phyloP scores from a whole-genome alignment of 148 eudicot genomes.

The Fagopyrum tataricum region DNA sequence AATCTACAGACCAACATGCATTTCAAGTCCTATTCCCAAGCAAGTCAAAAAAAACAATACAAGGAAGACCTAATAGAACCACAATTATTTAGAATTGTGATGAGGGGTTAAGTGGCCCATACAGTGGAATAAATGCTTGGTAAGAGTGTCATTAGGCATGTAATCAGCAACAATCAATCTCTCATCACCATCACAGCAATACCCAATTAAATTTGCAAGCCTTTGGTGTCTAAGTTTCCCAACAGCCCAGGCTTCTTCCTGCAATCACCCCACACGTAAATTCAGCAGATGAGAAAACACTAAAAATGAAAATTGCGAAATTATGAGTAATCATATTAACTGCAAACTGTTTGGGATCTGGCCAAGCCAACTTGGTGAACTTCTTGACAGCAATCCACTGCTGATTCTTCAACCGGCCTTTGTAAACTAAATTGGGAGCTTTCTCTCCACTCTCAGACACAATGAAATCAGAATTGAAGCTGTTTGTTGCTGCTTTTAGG shows the following conservation, averaged over 20 bases:
- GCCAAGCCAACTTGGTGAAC: constrained; percentile 78
- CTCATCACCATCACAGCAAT: constrained; percentile 92
- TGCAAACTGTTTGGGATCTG: constrained; percentile 80
- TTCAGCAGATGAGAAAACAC: constrained; percentile 5
- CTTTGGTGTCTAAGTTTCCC: constrained; percentile 65
- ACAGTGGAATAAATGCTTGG: constrained; percentile 96
- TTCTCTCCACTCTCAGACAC: constrained; percentile 78
- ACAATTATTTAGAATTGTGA: background rate
- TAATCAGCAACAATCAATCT: constrained; percentile 90
- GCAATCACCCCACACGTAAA: constrained; percentile 10
- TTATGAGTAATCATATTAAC: constrained; percentile 23
- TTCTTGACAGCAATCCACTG: constrained; percentile 82
- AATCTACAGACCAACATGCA: background rate
- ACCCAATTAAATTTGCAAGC: constrained; percentile 88
- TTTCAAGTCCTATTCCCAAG: background rate
- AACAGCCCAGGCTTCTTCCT: constrained; percentile 95
- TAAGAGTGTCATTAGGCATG: constrained; percentile 95
- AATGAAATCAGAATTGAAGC: constrained; percentile 54
- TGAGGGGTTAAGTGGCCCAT: constrained; percentile 15
- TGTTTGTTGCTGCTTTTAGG: constrained; percentile 64
- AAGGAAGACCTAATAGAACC: too few species aligned
- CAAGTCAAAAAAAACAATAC: background rate
- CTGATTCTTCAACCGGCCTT: constrained; percentile 50
- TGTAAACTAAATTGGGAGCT: constrained; percentile 69
- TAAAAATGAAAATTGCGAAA: background rate